Percentiles rank a stretch among this genome's conserved stretches.
These are phyloP conservation scores for Aspergillus sclerotiicarbonarius DNA, from an alignment of 495 filamentous ascomycete species.

Conservation along the genomic window DNA sequence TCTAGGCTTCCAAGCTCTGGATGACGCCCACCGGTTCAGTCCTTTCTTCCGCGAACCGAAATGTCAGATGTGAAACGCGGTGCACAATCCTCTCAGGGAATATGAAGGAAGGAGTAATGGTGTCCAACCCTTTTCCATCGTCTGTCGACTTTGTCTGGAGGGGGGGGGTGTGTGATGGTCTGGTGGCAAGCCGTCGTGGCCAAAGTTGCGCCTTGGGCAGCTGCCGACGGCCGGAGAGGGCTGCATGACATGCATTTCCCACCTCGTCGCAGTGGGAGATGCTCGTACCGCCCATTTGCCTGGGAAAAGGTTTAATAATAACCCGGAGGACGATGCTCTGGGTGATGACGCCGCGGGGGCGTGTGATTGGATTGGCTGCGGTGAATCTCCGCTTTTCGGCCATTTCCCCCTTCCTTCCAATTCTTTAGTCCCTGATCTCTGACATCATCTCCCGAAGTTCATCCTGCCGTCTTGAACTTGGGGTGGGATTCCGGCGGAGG, in stretches of 20 bases:
- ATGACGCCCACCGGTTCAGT: background rate
- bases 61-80: background rate
- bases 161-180: too few relatives aligned
- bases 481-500: too few relatives aligned
- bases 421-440: constrained; percentile 9
- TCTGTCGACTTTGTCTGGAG: too few relatives aligned
- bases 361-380: constrained; percentile 9
- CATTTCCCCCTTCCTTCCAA: background rate
- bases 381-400: constrained; percentile 17
- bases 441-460: constrained; percentile 13
- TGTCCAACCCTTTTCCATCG: too few relatives aligned
- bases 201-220: constrained; percentile 9
- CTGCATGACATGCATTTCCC: constrained; percentile 18
- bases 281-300: constrained; percentile 1
- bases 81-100: too few relatives aligned
- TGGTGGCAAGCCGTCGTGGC: background rate
- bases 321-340: background rate
- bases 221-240: constrained; percentile 11
- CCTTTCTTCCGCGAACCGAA: background rate
- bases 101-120: too few relatives aligned
- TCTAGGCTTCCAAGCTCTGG: background rate
- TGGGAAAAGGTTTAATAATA: constrained; percentile 6
- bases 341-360: constrained; percentile 4
- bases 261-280: background rate
- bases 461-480: background rate